Percentiles rank a stretch among this genome's conserved stretches.
phyloP scores from a whole-genome alignment of 2,329 filamentous ascomycete genomes.

The Mariannaea elegans region DNA sequence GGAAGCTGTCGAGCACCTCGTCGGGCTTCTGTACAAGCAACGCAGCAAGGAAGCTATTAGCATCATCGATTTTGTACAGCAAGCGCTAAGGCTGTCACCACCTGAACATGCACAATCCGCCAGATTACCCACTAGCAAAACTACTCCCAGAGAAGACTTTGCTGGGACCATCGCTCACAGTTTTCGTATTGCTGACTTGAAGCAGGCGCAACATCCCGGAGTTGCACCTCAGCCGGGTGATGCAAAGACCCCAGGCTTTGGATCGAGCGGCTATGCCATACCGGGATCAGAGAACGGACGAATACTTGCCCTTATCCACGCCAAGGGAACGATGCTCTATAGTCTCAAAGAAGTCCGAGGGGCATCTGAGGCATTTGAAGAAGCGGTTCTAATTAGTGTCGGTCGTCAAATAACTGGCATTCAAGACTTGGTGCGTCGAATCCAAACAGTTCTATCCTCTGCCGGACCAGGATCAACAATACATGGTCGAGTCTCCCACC shows the following conservation, averaged over 20 bases:
- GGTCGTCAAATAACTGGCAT: slow-evolving; percentile 77
- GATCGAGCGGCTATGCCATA: slow-evolving; percentile 76
- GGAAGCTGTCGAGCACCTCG: slow-evolving; percentile 93
- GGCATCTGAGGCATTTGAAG: slow-evolving; percentile 91
- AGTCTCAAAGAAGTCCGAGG: slow-evolving; percentile 81
- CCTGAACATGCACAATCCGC: slow-evolving; percentile 15
- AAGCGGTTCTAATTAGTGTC: slow-evolving; percentile 88
- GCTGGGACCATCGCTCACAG: slow-evolving; percentile 12
- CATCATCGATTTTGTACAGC: slow-evolving; percentile 87
- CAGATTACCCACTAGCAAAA: slow-evolving; percentile 4
- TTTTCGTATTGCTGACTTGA: slow-evolving; percentile 34
- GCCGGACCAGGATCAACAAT: slow-evolving; percentile 20
- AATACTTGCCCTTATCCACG: slow-evolving; percentile 92
- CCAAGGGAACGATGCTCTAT: slow-evolving; percentile 99
- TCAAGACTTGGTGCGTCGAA: slow-evolving; percentile 78
- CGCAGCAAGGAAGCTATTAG: slow-evolving; percentile 85
- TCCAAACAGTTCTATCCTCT: slow-evolving; percentile 74
- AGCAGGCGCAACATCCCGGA: slow-evolving; percentile 37
- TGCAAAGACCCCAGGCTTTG: slow-evolving; percentile 40
- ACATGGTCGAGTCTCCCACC: slow-evolving; percentile 12
- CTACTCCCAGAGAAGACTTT: slow-evolving; percentile 20
- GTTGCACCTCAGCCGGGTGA: slow-evolving; percentile 30
- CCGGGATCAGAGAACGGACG: slow-evolving; percentile 89
- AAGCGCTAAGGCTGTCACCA: slow-evolving; percentile 64
- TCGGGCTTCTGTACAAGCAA: slow-evolving; percentile 86